phyloP scores from a whole-genome alignment of 225 moss, liverwort and hornwort genomes.

The Polytrichum formosum region DNA sequence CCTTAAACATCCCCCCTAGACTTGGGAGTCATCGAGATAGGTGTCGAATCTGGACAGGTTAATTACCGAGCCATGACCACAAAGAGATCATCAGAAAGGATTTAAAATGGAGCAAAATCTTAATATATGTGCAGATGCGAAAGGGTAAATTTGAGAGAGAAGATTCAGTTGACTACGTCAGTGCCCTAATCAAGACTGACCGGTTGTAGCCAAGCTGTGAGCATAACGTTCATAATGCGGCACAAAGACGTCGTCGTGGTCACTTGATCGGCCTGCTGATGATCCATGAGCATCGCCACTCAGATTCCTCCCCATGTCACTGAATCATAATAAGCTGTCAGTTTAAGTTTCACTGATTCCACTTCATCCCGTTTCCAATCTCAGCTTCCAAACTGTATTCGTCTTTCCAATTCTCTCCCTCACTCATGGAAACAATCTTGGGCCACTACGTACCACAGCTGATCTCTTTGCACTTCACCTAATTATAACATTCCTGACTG shows the following conservation, averaged over 20 bases:
- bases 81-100: neutral
- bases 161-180: neutral
- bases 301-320: constrained; percentile 5
- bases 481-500: neutral
- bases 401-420: neutral
- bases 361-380: too few species aligned
- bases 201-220: constrained; percentile 8
- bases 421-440: neutral
- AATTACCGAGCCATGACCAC: too few species aligned
- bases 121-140: too few species aligned
- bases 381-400: neutral
- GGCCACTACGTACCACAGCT: neutral
- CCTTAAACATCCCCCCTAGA: too few species aligned
- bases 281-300: neutral
- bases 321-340: neutral
- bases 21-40: neutral
- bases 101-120: too few species aligned
- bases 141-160: too few species aligned
- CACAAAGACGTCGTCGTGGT: constrained; percentile 19
- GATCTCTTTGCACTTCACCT: neutral
- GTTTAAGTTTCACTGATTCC: neutral
- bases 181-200: neutral
- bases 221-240: constrained; percentile 21
- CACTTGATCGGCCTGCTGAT: neutral
- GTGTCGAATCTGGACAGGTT: neutral